Base-by-base conservation (phyloP, 331 rosid species). In the Cydonia oblonga region DNA sequence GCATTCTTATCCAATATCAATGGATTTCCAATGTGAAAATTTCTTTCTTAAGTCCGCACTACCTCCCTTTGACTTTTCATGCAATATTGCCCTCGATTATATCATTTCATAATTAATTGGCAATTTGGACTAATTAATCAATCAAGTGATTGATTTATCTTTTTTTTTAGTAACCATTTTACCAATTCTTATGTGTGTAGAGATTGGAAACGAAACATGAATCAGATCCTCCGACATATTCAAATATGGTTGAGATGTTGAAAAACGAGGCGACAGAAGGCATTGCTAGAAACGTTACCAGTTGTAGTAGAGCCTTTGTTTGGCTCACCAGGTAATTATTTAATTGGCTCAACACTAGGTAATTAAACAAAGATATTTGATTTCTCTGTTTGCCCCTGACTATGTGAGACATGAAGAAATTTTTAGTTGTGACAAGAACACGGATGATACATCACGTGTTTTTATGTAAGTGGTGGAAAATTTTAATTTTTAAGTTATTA, bases 321-420 rank as follows among this genome's bases (percentile, higher is more conserved):
- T 93, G 97, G 97, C 96, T 91, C 56, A 85, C 96, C 64, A 89
- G 97, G 97, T 90, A 72, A 81, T 19, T 32, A 40, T 40, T 59
- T 10, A 26, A 26, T 51, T 28, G 44, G n/a, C 25, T 69, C 9
- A 1, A 2, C 26, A 28, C 46, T 15, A 11, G 62, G 74, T 54
- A 54, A 70, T 69, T 70, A 13, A 22, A 7, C 18, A 33, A 70
- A 38, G 18, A 32, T 32, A 15, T 7, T 13, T 59, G 25, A 24
- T 59, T 25, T 13, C 2, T 30, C 1, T 29, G 7, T 4, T 28
- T 3, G 5, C 46, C 46, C 46, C 1, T 1, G 46, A 40, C 5
- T 40, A 11, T 3, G 46, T 11, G 5, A 40, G 46, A 40, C 46
- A 40, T 40, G 46, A 38, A 40, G n/a, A n/a, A n/a, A n/a, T n/a